Evolutionary conservation across 306 rosid genomes (phyloP), one percentile per base, ranked within the genome.

Genomic region (Ormosia semicastrata): DNA sequence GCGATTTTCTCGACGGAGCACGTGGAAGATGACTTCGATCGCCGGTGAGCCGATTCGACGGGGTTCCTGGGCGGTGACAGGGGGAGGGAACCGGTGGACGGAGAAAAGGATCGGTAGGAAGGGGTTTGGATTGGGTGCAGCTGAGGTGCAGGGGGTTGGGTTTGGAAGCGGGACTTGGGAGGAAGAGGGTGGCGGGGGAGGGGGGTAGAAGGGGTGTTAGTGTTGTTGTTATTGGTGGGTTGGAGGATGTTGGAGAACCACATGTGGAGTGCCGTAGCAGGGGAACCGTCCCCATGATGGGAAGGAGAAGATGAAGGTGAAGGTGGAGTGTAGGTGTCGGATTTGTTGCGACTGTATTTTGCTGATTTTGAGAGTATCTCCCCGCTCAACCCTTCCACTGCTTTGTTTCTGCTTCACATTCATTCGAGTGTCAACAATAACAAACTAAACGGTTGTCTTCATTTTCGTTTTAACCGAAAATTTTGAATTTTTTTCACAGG

Each of bases 51-150:
- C 0, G 92, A 89, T 46, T 92, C 85, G 9, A 89, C 85, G 0
- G 90, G 89, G 5, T 85, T 89, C 77, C 84, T 92, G 5, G 98
- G 98, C n/a, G 98, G 97, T 0, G 98, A 94, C 8, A 94, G 84
- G 70, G 88, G 47, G 9, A 17, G 68, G 15, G 81, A 73, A 7
- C 71, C 86, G 1, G 76, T 83, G 73, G 44, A 44, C 87, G 66
- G 36, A 1, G 79, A 47, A 17, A 85, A 80, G 10, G 73, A 88
- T 68, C 87, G 77, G n/a, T 88, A 58, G 2, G 88, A 84, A 15
- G 84, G 83, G 47, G 78, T 6, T 1, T 78, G 91, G 74, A 86
- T 84, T 9, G 81, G 91, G 11, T 73, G 91, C 9, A 84, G 79
- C 2, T 66, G 81, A 79, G 94, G 86, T n/a, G 91, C 75, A 76